These are phyloP conservation scores for Ilyonectria mors-panacis DNA, from an alignment of 2,329 filamentous ascomycete genomes.

Conservation along the genomic window DNA sequence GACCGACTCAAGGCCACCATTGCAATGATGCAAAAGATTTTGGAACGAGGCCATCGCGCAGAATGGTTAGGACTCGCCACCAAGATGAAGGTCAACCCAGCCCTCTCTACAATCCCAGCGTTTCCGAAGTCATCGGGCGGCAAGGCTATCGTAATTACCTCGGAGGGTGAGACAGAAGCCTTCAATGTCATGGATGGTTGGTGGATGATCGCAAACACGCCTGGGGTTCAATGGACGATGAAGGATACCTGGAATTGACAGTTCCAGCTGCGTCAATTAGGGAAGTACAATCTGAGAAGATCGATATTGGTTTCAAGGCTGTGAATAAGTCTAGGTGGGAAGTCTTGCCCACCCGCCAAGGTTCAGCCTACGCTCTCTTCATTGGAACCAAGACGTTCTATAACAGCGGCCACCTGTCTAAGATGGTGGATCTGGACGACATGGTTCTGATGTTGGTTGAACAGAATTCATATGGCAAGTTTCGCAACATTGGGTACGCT, in stretches of 20 bases:
- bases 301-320: not conserved
- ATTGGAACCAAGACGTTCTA: not conserved
- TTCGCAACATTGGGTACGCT: not conserved
- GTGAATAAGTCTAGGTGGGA: not conserved
- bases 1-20: not conserved
- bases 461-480: not conserved
- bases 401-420: not conserved
- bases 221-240: constrained; percentile 24
- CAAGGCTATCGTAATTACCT: constrained; percentile 40
- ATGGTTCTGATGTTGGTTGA: not conserved
- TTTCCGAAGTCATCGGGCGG: constrained; percentile 56
- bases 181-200: constrained; percentile 14
- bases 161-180: constrained; percentile 27
- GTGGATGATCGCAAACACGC: constrained; percentile 28
- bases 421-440: not conserved
- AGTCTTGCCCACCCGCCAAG: not conserved
- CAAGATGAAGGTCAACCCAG: not conserved
- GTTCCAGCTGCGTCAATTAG: not conserved
- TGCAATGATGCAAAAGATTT: not conserved
- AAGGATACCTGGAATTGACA: constrained; percentile 11
- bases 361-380: not conserved
- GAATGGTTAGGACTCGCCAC: constrained; percentile 9
- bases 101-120: not conserved
- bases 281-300: not conserved
- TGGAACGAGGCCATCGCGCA: not conserved